These are phyloP conservation scores for Chenopodium album DNA, from an alignment of 148 eudicot species.

Conservation along the genomic window DNA sequence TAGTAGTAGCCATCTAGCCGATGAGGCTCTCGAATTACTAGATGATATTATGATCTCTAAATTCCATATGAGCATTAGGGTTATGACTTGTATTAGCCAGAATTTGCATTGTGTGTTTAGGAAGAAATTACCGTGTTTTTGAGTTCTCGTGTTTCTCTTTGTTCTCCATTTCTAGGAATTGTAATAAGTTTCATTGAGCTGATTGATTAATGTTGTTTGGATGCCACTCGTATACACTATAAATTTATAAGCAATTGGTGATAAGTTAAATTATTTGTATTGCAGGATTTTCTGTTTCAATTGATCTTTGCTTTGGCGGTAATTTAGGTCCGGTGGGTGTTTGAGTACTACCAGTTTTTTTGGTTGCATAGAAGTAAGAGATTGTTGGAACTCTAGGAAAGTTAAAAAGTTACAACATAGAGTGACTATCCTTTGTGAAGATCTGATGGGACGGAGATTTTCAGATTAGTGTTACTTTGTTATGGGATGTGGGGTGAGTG, in stretches of 20 bases:
- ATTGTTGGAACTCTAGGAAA: not conserved
- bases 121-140: not conserved
- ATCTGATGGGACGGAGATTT: conserved; percentile 19
- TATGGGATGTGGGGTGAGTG: conserved; percentile 26
- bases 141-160: too few species aligned
- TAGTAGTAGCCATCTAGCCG: too few species aligned
- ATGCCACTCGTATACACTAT: not conserved
- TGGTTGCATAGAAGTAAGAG: not conserved
- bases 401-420: not conserved
- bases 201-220: not conserved
- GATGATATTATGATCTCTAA: not conserved
- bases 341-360: not conserved
- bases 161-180: not conserved
- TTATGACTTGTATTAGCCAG: not conserved
- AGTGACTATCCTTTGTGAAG: not conserved
- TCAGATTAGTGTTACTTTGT: conserved; percentile 22
- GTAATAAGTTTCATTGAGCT: not conserved
- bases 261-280: conserved; percentile 4
- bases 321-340: not conserved
- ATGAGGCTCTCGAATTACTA: too few species aligned
- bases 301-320: not conserved
- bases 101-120: not conserved
- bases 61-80: not conserved
- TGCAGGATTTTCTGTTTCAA: conserved; percentile 21
- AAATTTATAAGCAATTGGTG: not conserved